phyloP scores from a whole-genome alignment of 2,329 filamentous ascomycete genomes.

The Didymellaceae sp. region DNA sequence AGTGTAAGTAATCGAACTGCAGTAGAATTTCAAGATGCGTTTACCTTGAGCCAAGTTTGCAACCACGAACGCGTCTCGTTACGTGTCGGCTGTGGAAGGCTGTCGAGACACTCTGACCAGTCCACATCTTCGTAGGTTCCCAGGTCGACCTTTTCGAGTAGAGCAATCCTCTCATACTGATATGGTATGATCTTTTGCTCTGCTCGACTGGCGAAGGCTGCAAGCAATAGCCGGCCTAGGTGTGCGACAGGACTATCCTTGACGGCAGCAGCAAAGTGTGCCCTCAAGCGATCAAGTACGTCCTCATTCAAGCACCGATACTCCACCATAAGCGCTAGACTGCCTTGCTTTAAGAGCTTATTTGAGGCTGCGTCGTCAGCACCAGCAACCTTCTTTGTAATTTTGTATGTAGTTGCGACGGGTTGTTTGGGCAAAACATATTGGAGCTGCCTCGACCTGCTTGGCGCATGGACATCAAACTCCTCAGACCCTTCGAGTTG shows the following conservation, averaged over 20 bases:
- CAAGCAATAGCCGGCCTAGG: slow-evolving; percentile 59
- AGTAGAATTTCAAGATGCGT: slow-evolving; percentile 9
- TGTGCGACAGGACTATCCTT: slow-evolving; percentile 54
- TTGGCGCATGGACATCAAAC: slow-evolving; percentile 68
- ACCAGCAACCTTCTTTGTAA: slow-evolving; percentile 61
- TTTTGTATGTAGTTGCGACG: slow-evolving; percentile 79
- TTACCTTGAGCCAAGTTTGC: slow-evolving; percentile 63
- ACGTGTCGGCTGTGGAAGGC: slow-evolving; percentile 55
- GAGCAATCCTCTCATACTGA: slow-evolving; percentile 61
- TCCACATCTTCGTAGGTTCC: slow-evolving; percentile 59
- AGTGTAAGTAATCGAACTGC: slow-evolving; percentile 22
- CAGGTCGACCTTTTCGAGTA: slow-evolving; percentile 61
- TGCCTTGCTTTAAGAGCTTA: slow-evolving; percentile 41
- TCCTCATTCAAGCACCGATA: slow-evolving; percentile 82
- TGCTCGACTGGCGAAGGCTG: slow-evolving; percentile 57
- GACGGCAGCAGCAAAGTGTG: slow-evolving; percentile 56
- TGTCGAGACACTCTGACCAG: slow-evolving; percentile 61
- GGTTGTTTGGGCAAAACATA: slow-evolving; percentile 82
- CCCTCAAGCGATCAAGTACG: slow-evolving; percentile 60
- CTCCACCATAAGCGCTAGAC: slow-evolving; percentile 71
- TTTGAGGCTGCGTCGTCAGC: slow-evolving; percentile 33
- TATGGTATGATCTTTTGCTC: slow-evolving; percentile 54
- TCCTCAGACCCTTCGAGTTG: slow-evolving; percentile 72
- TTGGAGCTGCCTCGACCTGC: slow-evolving; percentile 53
- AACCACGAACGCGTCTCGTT: slow-evolving; percentile 60